These are phyloP conservation scores for apple (Malus domestica) DNA, from an alignment of 306 rosid genomes.

Conservation along the genomic window DNA sequence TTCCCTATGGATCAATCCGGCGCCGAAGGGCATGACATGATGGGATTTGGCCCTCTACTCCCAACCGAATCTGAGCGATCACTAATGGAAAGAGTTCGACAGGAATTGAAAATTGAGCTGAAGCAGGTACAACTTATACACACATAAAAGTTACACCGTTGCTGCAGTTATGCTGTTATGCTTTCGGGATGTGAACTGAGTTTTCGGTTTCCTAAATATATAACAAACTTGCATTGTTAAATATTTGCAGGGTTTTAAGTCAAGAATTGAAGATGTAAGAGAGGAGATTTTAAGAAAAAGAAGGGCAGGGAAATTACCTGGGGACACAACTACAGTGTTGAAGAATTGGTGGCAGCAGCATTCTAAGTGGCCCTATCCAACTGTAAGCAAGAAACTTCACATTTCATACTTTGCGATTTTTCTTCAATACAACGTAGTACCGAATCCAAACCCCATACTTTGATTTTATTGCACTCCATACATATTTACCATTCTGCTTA, in stretches of 20 bases:
- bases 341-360: constrained; percentile 99
- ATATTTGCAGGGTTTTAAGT: constrained; percentile 76
- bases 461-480: not conserved
- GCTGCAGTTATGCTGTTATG: not conserved
- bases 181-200: not conserved
- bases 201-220: not conserved
- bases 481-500: not conserved
- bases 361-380: constrained; percentile 99
- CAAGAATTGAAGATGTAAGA: constrained; percentile 94
- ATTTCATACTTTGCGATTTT: not conserved
- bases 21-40: constrained; percentile 69
- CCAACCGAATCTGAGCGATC: constrained; percentile 97
- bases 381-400: constrained; percentile 43
- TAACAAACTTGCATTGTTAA: not conserved
- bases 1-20: constrained; percentile 68
- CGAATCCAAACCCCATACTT: too few relatives aligned
- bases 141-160: not conserved
- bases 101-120: constrained; percentile 88
- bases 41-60: constrained; percentile 91
- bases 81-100: constrained; percentile 93
- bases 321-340: constrained; percentile 92
- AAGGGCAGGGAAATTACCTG: constrained; percentile 96
- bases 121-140: constrained; percentile 58
- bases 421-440: too few relatives aligned
- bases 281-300: constrained; percentile 93